phyloP scores from a whole-genome alignment of 1,139 yeast genomes.

The Hansenula sp. region DNA sequence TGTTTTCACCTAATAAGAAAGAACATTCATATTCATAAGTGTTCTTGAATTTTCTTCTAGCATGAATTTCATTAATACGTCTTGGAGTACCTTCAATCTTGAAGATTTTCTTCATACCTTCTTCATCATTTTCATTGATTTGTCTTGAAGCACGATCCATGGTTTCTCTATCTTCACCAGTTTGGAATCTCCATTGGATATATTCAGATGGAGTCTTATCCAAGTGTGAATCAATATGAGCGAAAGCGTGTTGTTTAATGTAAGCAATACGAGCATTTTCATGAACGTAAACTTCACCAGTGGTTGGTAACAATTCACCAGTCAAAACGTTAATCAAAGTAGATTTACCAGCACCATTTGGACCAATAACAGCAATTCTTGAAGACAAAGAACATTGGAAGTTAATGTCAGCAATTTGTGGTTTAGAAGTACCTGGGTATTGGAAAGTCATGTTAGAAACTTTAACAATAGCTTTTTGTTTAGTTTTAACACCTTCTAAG shows the following conservation, averaged over 20 bases:
- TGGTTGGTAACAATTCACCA: conserved; percentile 98
- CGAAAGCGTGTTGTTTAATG: conserved; percentile 99
- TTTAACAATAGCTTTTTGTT: conserved; percentile 99
- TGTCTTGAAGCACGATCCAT: conserved; percentile 99
- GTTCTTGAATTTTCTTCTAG: conserved; percentile 99
- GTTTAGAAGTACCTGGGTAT: conserved; percentile 97
- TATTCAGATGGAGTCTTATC: conserved; percentile 99
- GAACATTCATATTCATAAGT: conserved; percentile 99
- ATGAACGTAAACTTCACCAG: conserved; percentile 98
- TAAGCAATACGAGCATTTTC: conserved; percentile 99
- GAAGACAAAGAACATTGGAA: conserved; percentile 99
- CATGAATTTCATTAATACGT: conserved; percentile 91
- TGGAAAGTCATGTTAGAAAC: conserved; percentile 96
- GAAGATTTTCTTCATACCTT: conserved; percentile 98
- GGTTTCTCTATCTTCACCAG: conserved; percentile 99
- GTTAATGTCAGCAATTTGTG: conserved; percentile 83
- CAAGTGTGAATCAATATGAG: conserved; percentile 96
- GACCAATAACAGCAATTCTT: conserved; percentile 99
- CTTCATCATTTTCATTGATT: conserved; percentile 94
- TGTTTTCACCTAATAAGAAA: conserved; percentile 94
- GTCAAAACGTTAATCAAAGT: conserved; percentile 97
- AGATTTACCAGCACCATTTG: conserved; percentile 99
- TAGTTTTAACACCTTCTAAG: conserved; percentile 99
- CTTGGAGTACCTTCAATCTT: conserved; percentile 98
- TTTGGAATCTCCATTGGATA: conserved; percentile 99